Percentiles rank a stretch among this genome's conserved stretches.
Evolutionary conservation across 768 basidiomycete species (phyloP).

Genomic region (Pulveroboletus ravenelii): DNA sequence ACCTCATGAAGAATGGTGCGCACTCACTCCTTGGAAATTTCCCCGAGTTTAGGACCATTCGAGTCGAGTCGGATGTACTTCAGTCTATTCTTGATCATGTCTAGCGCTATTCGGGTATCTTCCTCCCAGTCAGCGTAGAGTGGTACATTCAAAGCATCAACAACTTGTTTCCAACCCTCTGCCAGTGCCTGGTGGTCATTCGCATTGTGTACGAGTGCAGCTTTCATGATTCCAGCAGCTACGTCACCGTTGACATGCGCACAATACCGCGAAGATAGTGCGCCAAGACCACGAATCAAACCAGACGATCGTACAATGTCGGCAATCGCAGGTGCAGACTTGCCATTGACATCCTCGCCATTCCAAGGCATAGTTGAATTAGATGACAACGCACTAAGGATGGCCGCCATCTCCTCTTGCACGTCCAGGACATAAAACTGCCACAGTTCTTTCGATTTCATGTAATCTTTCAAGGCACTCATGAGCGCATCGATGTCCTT

Average conservation of each 20-base stretch:
- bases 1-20: neutral
- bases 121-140: slow-evolving; percentile 85
- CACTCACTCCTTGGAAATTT: slow-evolving; percentile 69
- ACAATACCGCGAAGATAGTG: slow-evolving; percentile 63
- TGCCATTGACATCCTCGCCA: slow-evolving; percentile 54
- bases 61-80: slow-evolving; percentile 78
- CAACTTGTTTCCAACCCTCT: slow-evolving; percentile 69
- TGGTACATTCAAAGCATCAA: slow-evolving; percentile 85
- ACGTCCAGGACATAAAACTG: slow-evolving; percentile 91
- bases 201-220: slow-evolving; percentile 51
- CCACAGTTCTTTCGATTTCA: slow-evolving; percentile 76
- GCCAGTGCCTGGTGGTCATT: slow-evolving; percentile 50
- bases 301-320: slow-evolving; percentile 50
- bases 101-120: slow-evolving; percentile 70
- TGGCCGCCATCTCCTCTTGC: slow-evolving; percentile 51
- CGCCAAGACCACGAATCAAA: slow-evolving; percentile 54
- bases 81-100: slow-evolving; percentile 69
- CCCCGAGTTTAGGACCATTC: slow-evolving; percentile 79
- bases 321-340: slow-evolving; percentile 62
- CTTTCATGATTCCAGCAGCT: slow-evolving; percentile 72
- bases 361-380: slow-evolving; percentile 51
- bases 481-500: slow-evolving; percentile 68
- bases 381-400: slow-evolving; percentile 34
- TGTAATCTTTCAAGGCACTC: slow-evolving; percentile 51
- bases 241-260: slow-evolving; percentile 55